phyloP scores from a whole-genome alignment of 768 basidiomycete genomes.

The Suillus luteus region DNA sequence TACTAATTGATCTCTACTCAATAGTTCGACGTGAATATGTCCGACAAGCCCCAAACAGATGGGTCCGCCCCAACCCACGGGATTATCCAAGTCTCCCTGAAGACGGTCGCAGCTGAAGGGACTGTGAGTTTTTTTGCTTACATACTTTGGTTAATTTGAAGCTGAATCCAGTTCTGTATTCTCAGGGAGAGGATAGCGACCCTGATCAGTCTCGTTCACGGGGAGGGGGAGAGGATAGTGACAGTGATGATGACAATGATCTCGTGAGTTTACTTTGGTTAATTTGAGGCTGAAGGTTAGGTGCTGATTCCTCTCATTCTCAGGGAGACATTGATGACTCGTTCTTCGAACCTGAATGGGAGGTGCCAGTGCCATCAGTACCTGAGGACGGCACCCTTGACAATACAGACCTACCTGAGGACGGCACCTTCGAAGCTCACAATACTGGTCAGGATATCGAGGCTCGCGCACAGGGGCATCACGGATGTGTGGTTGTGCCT shows the following conservation, averaged over 20 bases:
- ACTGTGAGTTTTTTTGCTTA: background rate
- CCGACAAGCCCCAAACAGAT: conserved; percentile 20
- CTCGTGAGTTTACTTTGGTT: background rate
- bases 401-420: background rate
- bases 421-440: background rate
- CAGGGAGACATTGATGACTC: background rate
- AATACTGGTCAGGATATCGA: background rate
- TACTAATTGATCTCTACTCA: too few species aligned
- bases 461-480: background rate
- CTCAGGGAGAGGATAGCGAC: background rate
- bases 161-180: background rate
- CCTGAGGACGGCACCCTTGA: background rate
- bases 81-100: conserved; percentile 33
- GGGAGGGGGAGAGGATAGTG: background rate
- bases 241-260: background rate
- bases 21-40: too few species aligned
- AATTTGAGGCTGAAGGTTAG: background rate
- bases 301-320: background rate
- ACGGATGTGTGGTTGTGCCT: background rate
- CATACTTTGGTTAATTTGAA: conserved; percentile 3
- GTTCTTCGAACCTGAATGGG: background rate
- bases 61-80: conserved; percentile 30
- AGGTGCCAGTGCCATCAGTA: background rate
- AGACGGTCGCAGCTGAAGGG: conserved; percentile 41
- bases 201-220: background rate